Base-by-base conservation (phyloP, 225 moss, liverwort and hornwort genomes). In the Asterella californica region DNA sequence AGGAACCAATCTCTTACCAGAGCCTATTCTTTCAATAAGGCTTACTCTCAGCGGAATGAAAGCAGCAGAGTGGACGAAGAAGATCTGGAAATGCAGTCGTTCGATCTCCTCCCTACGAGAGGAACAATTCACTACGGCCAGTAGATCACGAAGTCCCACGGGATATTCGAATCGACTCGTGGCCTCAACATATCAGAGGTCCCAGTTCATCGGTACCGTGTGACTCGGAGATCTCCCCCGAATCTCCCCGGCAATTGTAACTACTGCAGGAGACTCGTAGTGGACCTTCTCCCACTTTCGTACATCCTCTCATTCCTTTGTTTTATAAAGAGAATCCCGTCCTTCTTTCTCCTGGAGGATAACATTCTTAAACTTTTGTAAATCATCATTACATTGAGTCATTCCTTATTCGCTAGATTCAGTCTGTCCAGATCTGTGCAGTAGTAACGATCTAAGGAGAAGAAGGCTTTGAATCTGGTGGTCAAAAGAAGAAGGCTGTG, bases 11-110 rank as follows among this genome's bases (percentile, higher is more conserved):
- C 81, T 52, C 66, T 81, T 21, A 75, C 81, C 30, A 65, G 81
- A 57, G 81, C 81, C 59, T 71, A 81, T 81, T 81, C 81, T 65
- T 81, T 81, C 75, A 81, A 75, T 63, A 81, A 47, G 75, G 81
- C 75, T 50, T 81, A 76, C 47, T 81, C 81, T 64, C 75, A 81
- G 3, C 75, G 74, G 29, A 76, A 75, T 34, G 57, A 59, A 24
- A 80, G 80, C 30, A 80, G 80, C 60, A 75, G 81, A 45, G 15
- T 81, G 45, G 80, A 80, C 36, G 75, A 81, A 68, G 81, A 75
- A 48, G 81, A 81, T 67, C 55, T 81, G 22, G 81, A 81, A 61
- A 81, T 75, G 81, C 75, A 66, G 63, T 81, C 75, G 32, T 81
- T 81, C 33, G 74, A 4, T 81, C 81, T 29, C 81, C 81, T 64